Conservation (phyloP, 129 eudicot species). For the Chrysanthemum makinoi region DNA sequence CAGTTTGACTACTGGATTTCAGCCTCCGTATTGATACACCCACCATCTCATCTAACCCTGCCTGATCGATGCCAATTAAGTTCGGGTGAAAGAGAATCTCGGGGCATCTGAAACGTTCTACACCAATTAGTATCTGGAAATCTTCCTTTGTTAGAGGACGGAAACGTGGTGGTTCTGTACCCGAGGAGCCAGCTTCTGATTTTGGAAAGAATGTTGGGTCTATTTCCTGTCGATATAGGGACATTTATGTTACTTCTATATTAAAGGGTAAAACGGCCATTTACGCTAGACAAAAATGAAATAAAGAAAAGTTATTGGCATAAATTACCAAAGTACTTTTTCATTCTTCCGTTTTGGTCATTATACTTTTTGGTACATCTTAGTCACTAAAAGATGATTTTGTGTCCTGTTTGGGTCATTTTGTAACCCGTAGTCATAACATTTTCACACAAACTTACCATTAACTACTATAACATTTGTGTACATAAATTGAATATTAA, state of each 20-base stretch:
- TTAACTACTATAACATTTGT: no score
- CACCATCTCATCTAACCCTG: conserved; percentile 94
- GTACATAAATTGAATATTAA: no score
- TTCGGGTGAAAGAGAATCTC: conserved; percentile 85
- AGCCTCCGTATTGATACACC: conserved; percentile 64
- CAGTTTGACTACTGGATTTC: conserved; percentile 34
- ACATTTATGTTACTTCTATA: not conserved
- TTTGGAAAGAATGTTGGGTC: conserved; percentile 77
- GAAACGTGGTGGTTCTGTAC: conserved; percentile 57
- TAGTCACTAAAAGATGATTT: no score
- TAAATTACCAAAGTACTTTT: no score
- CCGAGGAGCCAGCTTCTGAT: conserved; percentile 50
- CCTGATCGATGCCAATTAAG: conserved; percentile 83
- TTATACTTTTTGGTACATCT: no score
- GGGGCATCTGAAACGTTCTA: conserved; percentile 95
- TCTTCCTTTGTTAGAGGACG: conserved; percentile 93
- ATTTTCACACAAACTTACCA: no score
- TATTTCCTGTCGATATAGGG: conserved; percentile 56
- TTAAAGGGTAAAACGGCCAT: not conserved
- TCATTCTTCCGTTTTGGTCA: not conserved
- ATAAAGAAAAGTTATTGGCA: not conserved
- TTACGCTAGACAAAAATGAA: not conserved
- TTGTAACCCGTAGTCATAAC: no score
- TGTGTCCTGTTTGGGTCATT: no score
- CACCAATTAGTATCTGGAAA: conserved; percentile 80